Percentiles rank a stretch among this genome's conserved stretches.
phyloP scores from a whole-genome alignment of 257 asterid species.

The Solanum megistacrolobum region DNA sequence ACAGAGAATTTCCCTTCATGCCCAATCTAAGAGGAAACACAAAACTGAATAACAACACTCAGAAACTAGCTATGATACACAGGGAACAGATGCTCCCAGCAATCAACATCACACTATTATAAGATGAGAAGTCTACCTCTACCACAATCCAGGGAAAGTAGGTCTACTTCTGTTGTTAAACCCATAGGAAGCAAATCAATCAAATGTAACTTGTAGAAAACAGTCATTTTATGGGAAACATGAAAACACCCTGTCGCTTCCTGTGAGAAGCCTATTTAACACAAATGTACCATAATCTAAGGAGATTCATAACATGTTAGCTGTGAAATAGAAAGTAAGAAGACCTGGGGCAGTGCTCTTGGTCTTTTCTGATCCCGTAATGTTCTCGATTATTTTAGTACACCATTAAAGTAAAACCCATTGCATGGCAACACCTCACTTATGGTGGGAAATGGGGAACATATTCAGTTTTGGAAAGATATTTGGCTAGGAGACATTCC shows the following conservation, averaged over 20 bases:
- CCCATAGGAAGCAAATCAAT: not conserved
- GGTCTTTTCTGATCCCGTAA: not conserved
- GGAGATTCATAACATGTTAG: not conserved
- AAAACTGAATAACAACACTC: not conserved
- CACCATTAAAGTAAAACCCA: not conserved
- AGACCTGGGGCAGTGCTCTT: not conserved
- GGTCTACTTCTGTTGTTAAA: not conserved
- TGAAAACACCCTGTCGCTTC: not conserved
- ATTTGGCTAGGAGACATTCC: not conserved
- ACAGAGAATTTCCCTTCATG: conserved; percentile 4
- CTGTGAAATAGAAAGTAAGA: not conserved
- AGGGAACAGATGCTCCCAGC: not conserved
- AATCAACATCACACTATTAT: not conserved
- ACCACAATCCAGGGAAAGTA: not conserved
- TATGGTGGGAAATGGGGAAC: not conserved
- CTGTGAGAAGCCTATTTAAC: not conserved
- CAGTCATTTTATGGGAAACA: not conserved
- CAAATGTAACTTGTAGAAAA: not conserved
- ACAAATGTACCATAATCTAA: not conserved
- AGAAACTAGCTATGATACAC: not conserved
- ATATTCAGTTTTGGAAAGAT: not conserved
- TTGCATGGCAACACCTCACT: not conserved
- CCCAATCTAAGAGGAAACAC: not conserved
- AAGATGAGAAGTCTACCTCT: not conserved
- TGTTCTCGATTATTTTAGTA: not conserved